Base-by-base conservation (phyloP, 176 grass and related monocot species). In the Triticum monococcum region DNA sequence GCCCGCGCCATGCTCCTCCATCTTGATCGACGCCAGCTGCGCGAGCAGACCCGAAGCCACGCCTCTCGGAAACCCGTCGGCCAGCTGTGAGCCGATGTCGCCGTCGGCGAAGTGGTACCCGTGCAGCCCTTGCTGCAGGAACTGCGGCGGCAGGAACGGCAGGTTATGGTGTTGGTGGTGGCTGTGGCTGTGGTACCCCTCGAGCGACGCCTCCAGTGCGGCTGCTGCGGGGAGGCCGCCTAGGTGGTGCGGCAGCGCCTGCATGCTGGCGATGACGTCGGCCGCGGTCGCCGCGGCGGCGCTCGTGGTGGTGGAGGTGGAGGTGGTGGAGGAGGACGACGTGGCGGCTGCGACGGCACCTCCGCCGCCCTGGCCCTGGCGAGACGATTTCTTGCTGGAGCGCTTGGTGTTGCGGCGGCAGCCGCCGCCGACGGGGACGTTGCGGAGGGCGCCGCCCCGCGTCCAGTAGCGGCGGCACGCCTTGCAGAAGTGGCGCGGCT, bases 401-500 rank as follows among this genome's bases (percentile, higher is more conserved):
- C 97, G 87, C 89, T 99, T 99, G 77, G 89, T 91, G 87, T 99
- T 99, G 66, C 97, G 94, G 50, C 97, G 94, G 86, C 94, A 92
- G 0, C 97, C 97, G 1, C 97, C 97, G 38, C 97, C 97, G 48
- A 99, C 97, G 20, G 94, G 97, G 59, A 99, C 97, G 90, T 91
- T 99, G 33, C 97, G 94, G 46, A 99, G 94, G 14, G 97, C 88
- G 25, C 97, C 97, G 28, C 97, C 97, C 16, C 97, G 97, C 8
- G 97, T 99, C 97, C 97, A 99, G 94, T 99, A 99, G 77, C 97
- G 97, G 43, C 97, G 97, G 83, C 97, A 99, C 5, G 97, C 91
- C 94, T 99, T 99, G 92, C 97, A 99, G 87, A 99, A 99, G 90
- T 99, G 94, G 60, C 97, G 97, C 11, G 97, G 97, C 92, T 99